Evolutionary conservation across 805 yeast species (phyloP), one percentile per base, ranked within the genome.

Genomic region (Candida vartiovaarae): DNA sequence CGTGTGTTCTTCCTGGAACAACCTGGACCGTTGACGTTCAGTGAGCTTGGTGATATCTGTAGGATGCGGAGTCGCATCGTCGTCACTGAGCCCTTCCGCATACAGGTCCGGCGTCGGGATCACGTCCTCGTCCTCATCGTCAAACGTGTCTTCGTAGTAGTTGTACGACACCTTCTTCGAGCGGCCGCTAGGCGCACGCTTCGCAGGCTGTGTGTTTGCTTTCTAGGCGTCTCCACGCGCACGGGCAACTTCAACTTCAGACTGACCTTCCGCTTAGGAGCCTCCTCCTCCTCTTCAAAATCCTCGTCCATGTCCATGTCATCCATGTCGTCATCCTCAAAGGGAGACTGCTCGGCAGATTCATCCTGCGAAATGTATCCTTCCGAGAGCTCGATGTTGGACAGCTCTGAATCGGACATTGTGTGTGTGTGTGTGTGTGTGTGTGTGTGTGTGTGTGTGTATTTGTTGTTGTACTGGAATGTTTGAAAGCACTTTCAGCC

Each of bases 31-130:
- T 31, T 57, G 62, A 45, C 62, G 51, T 34, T 57, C 62, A 0
- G 62, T 57, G 60, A 57, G 56, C 40, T 54, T 57, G 8, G 60
- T 49, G 1, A 54, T 42, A 36, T 57, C 62, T 1, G 48, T 49
- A 5, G 42, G 34, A 3, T 9, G 20, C 4, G 34, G 38, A 6
- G 34, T 15, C 29, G 24, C 47, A 10, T 30, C 37, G 8, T 32
- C 39, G 34, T 38, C 32, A 39, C 35, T 33, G 10, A 33, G 24
- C 23, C 35, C 30, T 8, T 38, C 32, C 5, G 31, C 27, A 11
- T 31, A 10, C 6, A 23, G 28, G 8, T 11, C 28, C 11, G 34
- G 23, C 7, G 36, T 32, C n/a, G 25, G 30, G 7, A 24, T 32
- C 5, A 20, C 32, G 11, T 24, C 37, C 35, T 39, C 43, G 11